phyloP scores from a whole-genome alignment of 768 basidiomycete species.

The Plicaturopsis crispa region DNA sequence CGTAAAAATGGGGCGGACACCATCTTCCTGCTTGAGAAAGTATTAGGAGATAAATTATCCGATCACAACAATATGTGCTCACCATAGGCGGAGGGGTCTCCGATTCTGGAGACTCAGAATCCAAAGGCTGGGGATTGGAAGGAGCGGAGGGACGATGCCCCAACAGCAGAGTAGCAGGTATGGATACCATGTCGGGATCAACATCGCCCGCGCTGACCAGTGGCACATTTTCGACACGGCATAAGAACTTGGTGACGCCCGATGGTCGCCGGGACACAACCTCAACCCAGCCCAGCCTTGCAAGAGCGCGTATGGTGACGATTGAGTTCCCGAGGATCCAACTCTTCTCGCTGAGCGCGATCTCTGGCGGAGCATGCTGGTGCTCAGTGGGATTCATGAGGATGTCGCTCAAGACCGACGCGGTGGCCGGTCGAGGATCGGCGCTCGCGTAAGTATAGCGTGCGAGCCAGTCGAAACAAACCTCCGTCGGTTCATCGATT shows the following conservation, averaged over 20 bases:
- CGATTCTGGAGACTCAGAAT: too few relatives aligned
- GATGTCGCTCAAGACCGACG: slow-evolving; percentile 74
- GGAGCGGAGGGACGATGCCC: slow-evolving; percentile 41
- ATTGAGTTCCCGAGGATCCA: slow-evolving; percentile 86
- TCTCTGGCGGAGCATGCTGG: slow-evolving; percentile 25
- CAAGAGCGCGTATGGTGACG: slow-evolving; percentile 70
- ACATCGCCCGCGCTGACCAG: slow-evolving; percentile 80
- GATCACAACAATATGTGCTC: too few relatives aligned
- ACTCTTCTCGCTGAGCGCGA: slow-evolving; percentile 50
- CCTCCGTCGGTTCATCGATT: slow-evolving; percentile 87
- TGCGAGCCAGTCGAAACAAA: slow-evolving; percentile 96
- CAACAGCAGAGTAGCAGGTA: slow-evolving; percentile 69
- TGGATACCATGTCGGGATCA: slow-evolving; percentile 66
- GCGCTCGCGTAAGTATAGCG: slow-evolving; percentile 92
- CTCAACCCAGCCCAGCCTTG: slow-evolving; percentile 81
- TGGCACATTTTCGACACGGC: slow-evolving; percentile 84
- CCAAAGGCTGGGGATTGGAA: slow-evolving; percentile 10
- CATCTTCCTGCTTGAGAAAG: too few relatives aligned
- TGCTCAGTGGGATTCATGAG: slow-evolving; percentile 49
- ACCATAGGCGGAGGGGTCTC: too few relatives aligned
- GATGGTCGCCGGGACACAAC: slow-evolving; percentile 81
- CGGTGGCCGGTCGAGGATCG: slow-evolving; percentile 79
- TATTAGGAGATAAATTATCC: too few relatives aligned
- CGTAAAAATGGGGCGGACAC: slow-evolving; percentile 19
- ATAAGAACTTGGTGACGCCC: slow-evolving; percentile 79